Evolutionary conservation across 2,329 filamentous ascomycete genomes (phyloP).

Genomic region (Nemania serpens): DNA sequence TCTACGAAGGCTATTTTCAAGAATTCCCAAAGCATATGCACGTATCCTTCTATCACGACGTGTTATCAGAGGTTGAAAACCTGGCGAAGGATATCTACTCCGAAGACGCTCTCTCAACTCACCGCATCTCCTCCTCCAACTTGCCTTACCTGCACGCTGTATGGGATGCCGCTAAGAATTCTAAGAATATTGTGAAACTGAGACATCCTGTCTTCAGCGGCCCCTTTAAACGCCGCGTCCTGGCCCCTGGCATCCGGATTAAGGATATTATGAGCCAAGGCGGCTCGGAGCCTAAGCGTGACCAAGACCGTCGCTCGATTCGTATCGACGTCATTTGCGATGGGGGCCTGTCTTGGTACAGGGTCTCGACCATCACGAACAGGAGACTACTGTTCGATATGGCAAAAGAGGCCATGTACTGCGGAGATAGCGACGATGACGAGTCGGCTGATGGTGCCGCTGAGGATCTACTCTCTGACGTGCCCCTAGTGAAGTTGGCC

Average conservation of each 20-base stretch:
- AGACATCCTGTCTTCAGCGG: conserved; percentile 36
- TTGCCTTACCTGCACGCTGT: conserved; percentile 38
- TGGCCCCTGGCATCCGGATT: conserved; percentile 40
- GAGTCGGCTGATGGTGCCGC: conserved; percentile 17
- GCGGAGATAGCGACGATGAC: conserved; percentile 38
- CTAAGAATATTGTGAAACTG: conserved; percentile 38
- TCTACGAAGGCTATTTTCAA: conserved; percentile 38
- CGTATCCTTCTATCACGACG: conserved; percentile 30
- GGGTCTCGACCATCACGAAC: conserved; percentile 42
- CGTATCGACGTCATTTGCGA: conserved; percentile 40
- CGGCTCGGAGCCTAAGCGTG: conserved; percentile 32
- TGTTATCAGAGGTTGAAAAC: conserved; percentile 32
- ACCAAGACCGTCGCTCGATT: conserved; percentile 29
- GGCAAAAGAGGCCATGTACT: conserved; percentile 41
- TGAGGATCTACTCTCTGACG: conserved; percentile 34
- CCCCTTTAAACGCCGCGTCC: conserved; percentile 32
- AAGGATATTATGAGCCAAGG: conserved; percentile 33
- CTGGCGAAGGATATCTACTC: conserved; percentile 30
- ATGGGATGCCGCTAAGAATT: conserved; percentile 40
- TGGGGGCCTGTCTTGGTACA: conserved; percentile 40
- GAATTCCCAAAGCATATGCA: conserved; percentile 36
- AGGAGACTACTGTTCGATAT: conserved; percentile 40
- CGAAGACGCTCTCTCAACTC: conserved; percentile 28
- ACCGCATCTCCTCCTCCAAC: conserved; percentile 37
- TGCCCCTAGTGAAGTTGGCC: conserved; percentile 41